Conservation (phyloP, 441 rosid genomes). For the Dalechampia spathulata region DNA sequence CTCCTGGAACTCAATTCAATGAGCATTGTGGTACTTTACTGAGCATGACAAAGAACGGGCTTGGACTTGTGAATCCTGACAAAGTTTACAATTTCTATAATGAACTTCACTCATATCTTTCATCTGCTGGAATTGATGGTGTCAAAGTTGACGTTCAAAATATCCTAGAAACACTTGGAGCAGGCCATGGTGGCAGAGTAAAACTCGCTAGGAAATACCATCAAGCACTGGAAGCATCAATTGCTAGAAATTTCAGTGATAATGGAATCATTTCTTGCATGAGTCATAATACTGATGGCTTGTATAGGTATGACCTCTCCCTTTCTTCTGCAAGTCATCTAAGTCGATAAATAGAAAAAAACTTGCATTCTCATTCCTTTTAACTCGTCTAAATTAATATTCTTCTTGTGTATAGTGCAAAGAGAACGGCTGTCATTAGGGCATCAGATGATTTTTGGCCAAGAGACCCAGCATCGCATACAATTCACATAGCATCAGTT, state of each 20-base stretch:
- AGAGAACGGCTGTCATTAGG: slow-evolving; percentile 43
- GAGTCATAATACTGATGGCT: slow-evolving; percentile 66
- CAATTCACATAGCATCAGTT: slow-evolving; percentile 63
- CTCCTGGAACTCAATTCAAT: slow-evolving; percentile 47
- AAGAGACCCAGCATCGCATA: slow-evolving; percentile 56
- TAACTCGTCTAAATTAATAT: too few relatives aligned
- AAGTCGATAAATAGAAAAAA: too few relatives aligned
- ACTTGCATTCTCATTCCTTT: too few relatives aligned
- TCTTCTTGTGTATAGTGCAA: slow-evolving; percentile 31
- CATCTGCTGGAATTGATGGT: slow-evolving; percentile 57
- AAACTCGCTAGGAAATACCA: slow-evolving; percentile 55
- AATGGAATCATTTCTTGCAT: slow-evolving; percentile 57
- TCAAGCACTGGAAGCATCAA: slow-evolving; percentile 62
- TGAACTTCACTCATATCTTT: slow-evolving; percentile 56
- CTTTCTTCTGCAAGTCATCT: too few relatives aligned
- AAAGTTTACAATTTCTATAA: slow-evolving; percentile 47
- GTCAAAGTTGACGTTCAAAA: slow-evolving; percentile 70
- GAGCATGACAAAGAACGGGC: slow-evolving; percentile 41
- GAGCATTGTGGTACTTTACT: slow-evolving; percentile 36
- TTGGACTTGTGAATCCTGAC: slow-evolving; percentile 57
- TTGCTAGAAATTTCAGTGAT: slow-evolving; percentile 44
- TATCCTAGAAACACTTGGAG: slow-evolving; percentile 65
- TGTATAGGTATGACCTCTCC: slow-evolving; percentile 36
- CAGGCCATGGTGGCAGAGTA: slow-evolving; percentile 65
- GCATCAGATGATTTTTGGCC: slow-evolving; percentile 80